Evolutionary conservation across 441 rosid genomes (phyloP).

Genomic region (Erodium moschatum): DNA sequence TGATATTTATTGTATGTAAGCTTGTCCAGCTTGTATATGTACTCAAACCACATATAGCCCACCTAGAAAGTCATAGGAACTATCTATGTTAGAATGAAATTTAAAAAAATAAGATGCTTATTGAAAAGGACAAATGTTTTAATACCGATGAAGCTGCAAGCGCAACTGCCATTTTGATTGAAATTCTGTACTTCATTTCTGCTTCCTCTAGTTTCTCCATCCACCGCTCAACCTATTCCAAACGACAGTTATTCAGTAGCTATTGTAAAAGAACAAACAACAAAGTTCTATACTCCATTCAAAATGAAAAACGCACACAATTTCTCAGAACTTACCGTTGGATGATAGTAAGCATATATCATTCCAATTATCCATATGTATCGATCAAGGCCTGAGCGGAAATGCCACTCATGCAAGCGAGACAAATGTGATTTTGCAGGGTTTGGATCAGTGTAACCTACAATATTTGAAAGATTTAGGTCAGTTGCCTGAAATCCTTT

Average conservation of each 20-base stretch:
- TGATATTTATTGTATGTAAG: conserved; percentile 87
- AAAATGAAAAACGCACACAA: background rate
- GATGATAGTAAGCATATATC: conserved; percentile 95
- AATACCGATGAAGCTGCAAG: conserved; percentile 5
- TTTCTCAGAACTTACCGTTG: background rate
- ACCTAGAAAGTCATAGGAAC: conserved; percentile 37
- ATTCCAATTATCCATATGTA: conserved; percentile 96
- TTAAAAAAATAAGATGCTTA: background rate
- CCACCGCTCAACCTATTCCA: conserved; percentile 81
- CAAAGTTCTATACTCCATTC: background rate
- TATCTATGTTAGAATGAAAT: conserved; percentile 8
- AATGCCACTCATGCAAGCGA: conserved; percentile 87
- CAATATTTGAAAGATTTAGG: conserved; percentile 10
- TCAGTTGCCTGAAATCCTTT: background rate
- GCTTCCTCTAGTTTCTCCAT: conserved; percentile 96
- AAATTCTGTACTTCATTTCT: conserved; percentile 57
- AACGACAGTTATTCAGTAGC: conserved; percentile 17
- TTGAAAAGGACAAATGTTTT: background rate
- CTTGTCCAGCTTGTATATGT: conserved; percentile 86
- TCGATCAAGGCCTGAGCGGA: conserved; percentile 98
- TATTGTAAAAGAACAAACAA: background rate
- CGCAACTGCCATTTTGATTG: conserved; percentile 58
- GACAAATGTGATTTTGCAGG: conserved; percentile 87
- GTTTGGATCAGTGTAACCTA: conserved; percentile 68
- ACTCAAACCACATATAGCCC: conserved; percentile 90